Evolutionary conservation across 805 yeast genomes (phyloP), one percentile per base, ranked within the genome.

Genomic region (Metschnikowia dekortorum): DNA sequence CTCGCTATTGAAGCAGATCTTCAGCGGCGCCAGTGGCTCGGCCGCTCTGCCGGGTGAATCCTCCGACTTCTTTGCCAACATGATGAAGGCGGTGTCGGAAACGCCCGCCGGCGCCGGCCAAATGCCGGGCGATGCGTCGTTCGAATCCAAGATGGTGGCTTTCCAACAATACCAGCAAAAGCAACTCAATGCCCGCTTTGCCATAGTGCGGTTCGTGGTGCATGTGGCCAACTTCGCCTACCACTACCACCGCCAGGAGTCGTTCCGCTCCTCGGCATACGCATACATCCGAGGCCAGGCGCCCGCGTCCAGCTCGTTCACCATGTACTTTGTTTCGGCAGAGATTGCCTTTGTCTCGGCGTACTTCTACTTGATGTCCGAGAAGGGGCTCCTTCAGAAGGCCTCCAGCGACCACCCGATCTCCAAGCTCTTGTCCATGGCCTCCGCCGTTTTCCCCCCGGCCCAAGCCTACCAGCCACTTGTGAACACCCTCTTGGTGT

Each of bases 261-360:
- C 60, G 14, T 65, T 73, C 42, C 56, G 59, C 4, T 61, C 69
- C 13, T 61, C 71, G 26, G 55, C 67, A 2, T 59, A 63, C 50
- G 47, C 55, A 4, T 54, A 54, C 46, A 55, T 68, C n/a, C 64
- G 74, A 39, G 61, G 58, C 8, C 49, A 53, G 13, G 46, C 33
- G 6, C 38, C 47, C 6, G 56, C 58, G 1, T 55, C 55, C 10
- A 16, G 52, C 18, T 40, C 55, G 6, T 73, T 70, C 54, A n/a
- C 33, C 29, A 56, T 67, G 44, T 53, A 48, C 32, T 71, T 71
- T 46, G 47, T 65, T 14, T 56, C 76, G 6, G 44, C 61, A 2
- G 78, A 73, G 52, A 59, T 66, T 6, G 64, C 63, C 29, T 55
- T 72, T 3, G 58, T 73, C 44, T 64, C 73, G 13, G 57, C 66